A percentile compares a stretch with the other conserved stretches of the same genome.
Conservation (phyloP, 108 stramenopile species). For the Cyclotella atomus region DNA sequence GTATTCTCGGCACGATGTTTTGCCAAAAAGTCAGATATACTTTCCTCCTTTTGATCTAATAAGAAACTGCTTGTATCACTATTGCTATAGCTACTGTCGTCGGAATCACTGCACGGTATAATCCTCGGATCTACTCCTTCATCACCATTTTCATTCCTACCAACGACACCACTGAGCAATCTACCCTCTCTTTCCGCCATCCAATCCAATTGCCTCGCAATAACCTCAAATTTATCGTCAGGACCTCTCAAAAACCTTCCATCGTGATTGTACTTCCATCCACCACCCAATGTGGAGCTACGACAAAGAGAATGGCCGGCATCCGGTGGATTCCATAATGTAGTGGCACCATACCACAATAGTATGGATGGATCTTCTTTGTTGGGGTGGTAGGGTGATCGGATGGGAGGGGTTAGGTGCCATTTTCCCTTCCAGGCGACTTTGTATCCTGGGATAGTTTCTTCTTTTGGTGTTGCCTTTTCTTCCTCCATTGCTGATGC, state of each 20-base stretch:
- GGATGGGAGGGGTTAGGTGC: conserved; percentile 45
- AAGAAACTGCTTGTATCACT: not conserved
- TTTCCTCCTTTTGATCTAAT: conserved; percentile 21
- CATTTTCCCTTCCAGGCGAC: conserved; percentile 70
- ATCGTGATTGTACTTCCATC: conserved; percentile 59
- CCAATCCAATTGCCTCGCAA: not conserved
- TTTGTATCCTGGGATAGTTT: conserved; percentile 46
- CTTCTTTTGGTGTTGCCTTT: too few species aligned
- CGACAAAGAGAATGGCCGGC: conserved; percentile 59
- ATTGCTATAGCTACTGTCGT: conserved; percentile 1
- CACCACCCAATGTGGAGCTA: conserved; percentile 57
- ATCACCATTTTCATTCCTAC: not conserved
- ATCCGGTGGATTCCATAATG: conserved; percentile 65
- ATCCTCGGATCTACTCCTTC: not conserved
- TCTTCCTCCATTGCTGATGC: too few species aligned
- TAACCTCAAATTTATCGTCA: conserved; percentile 43
- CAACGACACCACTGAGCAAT: not conserved
- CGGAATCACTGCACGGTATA: not conserved
- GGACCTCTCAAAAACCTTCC: conserved; percentile 51
- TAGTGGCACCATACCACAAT: conserved; percentile 38
- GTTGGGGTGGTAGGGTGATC: not conserved
- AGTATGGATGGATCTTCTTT: conserved; percentile 13
- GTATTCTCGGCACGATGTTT: conserved; percentile 6
- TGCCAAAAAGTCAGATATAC: conserved; percentile 29
- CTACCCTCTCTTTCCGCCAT: not conserved